These are phyloP conservation scores for Capsella rubella DNA, from an alignment of 441 rosid genomes.

Conservation along the genomic window DNA sequence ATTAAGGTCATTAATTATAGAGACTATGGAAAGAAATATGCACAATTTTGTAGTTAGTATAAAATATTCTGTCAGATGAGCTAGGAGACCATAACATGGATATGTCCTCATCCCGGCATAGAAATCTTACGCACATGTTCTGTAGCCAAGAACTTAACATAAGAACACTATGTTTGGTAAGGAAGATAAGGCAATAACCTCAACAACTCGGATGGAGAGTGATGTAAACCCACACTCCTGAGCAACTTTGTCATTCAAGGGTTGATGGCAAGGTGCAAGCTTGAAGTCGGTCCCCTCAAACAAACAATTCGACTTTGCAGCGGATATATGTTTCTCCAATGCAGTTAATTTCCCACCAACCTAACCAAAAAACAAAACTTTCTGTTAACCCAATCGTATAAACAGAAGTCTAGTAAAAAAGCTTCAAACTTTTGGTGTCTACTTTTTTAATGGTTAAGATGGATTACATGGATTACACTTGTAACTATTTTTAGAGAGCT, in stretches of 20 bases:
- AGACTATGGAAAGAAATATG: background rate
- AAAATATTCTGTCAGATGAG: background rate
- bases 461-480: background rate
- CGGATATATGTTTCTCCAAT: constrained; percentile 68
- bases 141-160: background rate
- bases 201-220: constrained; percentile 80
- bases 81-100: background rate
- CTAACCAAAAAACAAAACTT: constrained; percentile 45
- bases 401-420: constrained; percentile 22
- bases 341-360: constrained; percentile 76
- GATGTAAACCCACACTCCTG: constrained; percentile 88
- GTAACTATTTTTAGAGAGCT: background rate
- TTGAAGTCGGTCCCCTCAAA: constrained; percentile 93
- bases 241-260: constrained; percentile 72
- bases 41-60: background rate
- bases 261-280: constrained; percentile 77
- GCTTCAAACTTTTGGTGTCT: constrained; percentile 24
- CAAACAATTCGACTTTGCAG: constrained; percentile 54
- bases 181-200: constrained; percentile 52
- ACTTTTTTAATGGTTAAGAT: constrained; percentile 9
- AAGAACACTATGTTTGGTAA: constrained; percentile 7
- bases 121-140: background rate
- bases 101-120: background rate
- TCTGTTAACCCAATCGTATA: background rate
- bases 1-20: background rate